These are phyloP conservation scores for Globisporangium splendens DNA, from an alignment of 352 stramenopile genomes.

Conservation along the genomic window DNA sequence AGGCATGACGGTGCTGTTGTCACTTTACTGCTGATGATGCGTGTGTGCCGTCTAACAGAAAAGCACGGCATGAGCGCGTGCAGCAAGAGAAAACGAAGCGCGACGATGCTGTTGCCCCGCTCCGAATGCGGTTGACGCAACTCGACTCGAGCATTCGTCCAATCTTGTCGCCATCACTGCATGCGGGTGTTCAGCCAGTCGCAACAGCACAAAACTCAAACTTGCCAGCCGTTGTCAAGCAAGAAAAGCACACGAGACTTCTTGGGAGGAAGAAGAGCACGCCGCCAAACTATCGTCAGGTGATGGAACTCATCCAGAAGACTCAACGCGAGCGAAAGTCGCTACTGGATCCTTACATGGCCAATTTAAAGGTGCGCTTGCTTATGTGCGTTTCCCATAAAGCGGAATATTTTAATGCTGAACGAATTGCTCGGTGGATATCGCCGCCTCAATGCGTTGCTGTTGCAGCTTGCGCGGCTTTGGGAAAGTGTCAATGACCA, in stretches of 20 bases:
- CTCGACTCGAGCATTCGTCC: constrained; percentile 20
- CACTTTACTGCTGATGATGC: constrained; percentile 6
- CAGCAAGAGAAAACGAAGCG: constrained; percentile 32
- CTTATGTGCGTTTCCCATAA: not conserved
- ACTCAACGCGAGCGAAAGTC: constrained; percentile 32
- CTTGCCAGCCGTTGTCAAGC: not conserved
- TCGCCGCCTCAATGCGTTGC: no score
- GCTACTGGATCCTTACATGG: constrained; percentile 45
- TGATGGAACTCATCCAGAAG: constrained; percentile 40
- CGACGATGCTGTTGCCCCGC: constrained; percentile 18
- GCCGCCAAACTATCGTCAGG: constrained; percentile 28
- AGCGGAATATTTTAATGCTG: not conserved
- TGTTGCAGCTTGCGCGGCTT: constrained; percentile 51
- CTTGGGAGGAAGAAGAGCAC: constrained; percentile 1
- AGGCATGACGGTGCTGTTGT: not conserved
- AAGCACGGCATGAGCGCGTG: constrained; percentile 39
- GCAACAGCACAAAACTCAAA: not conserved
- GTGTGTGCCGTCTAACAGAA: constrained; percentile 16
- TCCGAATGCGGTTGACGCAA: constrained; percentile 25
- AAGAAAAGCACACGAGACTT: no score
- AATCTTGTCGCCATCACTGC: not conserved
- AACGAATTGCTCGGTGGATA: no score
- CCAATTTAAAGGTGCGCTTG: constrained; percentile 46
- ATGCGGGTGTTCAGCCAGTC: constrained; percentile 1
- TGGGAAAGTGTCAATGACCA: constrained; percentile 49